Percentiles rank a stretch among this genome's conserved stretches.
phyloP scores from a whole-genome alignment of 768 basidiomycete genomes.

The Calvatia gigantea region DNA sequence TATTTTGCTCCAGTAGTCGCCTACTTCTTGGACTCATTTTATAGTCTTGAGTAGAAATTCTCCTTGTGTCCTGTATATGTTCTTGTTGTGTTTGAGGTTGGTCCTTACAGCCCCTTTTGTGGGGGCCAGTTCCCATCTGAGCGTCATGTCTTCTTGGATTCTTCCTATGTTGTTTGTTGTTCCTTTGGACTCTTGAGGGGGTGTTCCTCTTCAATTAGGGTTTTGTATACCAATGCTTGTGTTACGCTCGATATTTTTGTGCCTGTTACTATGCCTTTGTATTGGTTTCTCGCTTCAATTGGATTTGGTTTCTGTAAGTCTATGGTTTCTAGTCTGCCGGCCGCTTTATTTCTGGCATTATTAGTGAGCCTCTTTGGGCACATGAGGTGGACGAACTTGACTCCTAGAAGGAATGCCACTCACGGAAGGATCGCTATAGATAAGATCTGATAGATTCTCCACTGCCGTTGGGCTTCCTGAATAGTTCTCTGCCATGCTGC shows the following conservation, averaged over 20 bases:
- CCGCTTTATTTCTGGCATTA: too few species aligned
- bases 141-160: not conserved
- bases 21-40: not conserved
- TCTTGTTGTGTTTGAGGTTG: not conserved
- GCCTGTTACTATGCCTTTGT: not conserved
- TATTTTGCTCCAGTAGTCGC: not conserved
- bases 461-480: too few species aligned
- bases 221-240: not conserved
- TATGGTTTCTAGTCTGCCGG: too few species aligned
- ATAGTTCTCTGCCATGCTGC: too few species aligned
- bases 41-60: not conserved
- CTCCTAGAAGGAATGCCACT: too few species aligned
- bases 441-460: too few species aligned
- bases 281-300: too few species aligned
- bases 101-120: not conserved
- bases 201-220: not conserved
- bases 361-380: too few species aligned
- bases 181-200: not conserved
- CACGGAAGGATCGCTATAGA: too few species aligned
- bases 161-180: not conserved
- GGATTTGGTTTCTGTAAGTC: too few species aligned
- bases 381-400: too few species aligned
- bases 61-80: not conserved
- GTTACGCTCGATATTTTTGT: not conserved
- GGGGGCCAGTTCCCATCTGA: not conserved